phyloP scores from a whole-genome alignment of 2,329 filamentous ascomycete genomes.

The Scedosporium aurantiacum region DNA sequence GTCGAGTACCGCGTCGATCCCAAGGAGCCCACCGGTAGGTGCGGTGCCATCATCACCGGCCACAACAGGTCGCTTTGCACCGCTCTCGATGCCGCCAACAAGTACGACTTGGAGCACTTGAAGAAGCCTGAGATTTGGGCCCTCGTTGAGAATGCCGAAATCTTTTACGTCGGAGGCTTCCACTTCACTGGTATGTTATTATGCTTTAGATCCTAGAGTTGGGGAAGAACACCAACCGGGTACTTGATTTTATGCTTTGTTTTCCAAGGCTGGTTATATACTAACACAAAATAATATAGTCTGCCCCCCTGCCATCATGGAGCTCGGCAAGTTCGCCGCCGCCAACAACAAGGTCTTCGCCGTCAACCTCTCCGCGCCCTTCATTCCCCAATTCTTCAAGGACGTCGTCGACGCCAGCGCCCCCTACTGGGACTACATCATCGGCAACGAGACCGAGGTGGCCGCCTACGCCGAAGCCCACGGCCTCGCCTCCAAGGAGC shows the following conservation, averaged over 20 bases:
- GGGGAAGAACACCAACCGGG: background rate
- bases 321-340: conserved; percentile 82
- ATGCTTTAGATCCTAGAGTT: conserved; percentile 7
- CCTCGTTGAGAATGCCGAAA: conserved; percentile 75
- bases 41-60: conserved; percentile 92
- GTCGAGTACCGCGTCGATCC: conserved; percentile 92
- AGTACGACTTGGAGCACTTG: conserved; percentile 90
- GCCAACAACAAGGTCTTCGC: conserved; percentile 83
- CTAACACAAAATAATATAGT: conserved; percentile 49
- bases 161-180: conserved; percentile 92
- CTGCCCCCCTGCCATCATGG: conserved; percentile 80
- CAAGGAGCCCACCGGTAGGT: conserved; percentile 76
- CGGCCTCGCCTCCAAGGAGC: conserved; percentile 60
- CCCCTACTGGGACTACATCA: conserved; percentile 89
- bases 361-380: conserved; percentile 86
- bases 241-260: background rate
- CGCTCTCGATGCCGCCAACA: conserved; percentile 90
- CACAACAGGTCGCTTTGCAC: conserved; percentile 93
- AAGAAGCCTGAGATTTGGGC: conserved; percentile 87
- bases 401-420: conserved; percentile 77
- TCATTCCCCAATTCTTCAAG: conserved; percentile 97
- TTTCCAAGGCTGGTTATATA: background rate
- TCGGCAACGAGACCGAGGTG: conserved; percentile 96
- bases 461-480: conserved; percentile 78
- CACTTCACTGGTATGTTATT: conserved; percentile 61